These are phyloP conservation scores for Lolium rigidum DNA, from an alignment of 176 grass and related monocot genomes.

Conservation along the genomic window DNA sequence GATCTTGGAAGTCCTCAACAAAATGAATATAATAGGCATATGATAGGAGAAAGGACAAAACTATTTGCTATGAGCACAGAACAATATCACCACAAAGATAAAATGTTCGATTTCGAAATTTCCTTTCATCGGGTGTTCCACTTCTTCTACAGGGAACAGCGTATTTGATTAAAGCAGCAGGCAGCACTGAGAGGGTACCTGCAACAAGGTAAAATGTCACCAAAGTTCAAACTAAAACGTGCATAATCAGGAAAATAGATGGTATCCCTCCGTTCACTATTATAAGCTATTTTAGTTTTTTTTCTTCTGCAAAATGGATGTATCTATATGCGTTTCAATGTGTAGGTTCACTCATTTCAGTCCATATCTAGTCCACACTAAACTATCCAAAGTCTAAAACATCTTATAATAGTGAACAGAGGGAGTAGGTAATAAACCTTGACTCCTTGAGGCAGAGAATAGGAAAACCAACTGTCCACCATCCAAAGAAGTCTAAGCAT, in stretches of 20 bases:
- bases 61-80: not conserved
- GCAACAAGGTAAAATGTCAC: constrained; percentile 26
- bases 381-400: no score
- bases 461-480: no score
- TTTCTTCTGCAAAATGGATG: no score
- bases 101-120: constrained; percentile 15
- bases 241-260: not conserved
- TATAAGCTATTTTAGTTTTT: no score
- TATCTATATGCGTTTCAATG: no score
- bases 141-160: constrained; percentile 86
- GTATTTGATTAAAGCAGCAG: constrained; percentile 94
- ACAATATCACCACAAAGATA: not conserved
- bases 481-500: no score
- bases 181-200: constrained; percentile 91
- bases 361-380: no score
- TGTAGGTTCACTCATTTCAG: no score
- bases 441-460: no score
- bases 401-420: no score
- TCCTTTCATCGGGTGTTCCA: constrained; percentile 75
- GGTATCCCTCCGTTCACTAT: not conserved
- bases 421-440: no score
- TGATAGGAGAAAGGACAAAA: not conserved
- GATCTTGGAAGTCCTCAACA: not conserved
- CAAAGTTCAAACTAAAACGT: not conserved
- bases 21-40: constrained; percentile 17